phyloP scores from a whole-genome alignment of 2,329 filamentous ascomycete genomes.

The Colletotrichum higginsianum region DNA sequence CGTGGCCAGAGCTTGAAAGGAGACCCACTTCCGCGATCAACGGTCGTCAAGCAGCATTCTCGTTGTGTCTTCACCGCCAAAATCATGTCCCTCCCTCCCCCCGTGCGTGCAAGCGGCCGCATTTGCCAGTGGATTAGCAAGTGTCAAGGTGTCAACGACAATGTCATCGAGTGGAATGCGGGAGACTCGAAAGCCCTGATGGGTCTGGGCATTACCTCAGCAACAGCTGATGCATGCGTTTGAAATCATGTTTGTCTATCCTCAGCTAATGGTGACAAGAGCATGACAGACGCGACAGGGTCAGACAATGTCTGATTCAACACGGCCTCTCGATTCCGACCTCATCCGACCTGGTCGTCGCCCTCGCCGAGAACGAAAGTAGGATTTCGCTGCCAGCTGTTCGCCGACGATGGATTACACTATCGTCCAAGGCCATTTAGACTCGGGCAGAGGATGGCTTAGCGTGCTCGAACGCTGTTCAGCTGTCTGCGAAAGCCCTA shows the following conservation, averaged over 20 bases:
- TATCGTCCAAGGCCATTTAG: constrained; percentile 20
- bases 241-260: constrained; percentile 30
- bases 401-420: constrained; percentile 27
- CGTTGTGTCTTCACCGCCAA: constrained; percentile 39
- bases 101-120: constrained; percentile 9
- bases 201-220: constrained; percentile 38
- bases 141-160: neutral
- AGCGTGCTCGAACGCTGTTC: constrained; percentile 4
- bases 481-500: too few relatives aligned
- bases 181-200: neutral
- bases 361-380: constrained; percentile 21
- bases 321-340: constrained; percentile 16
- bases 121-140: neutral
- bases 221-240: constrained; percentile 37
- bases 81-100: neutral
- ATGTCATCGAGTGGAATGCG: neutral
- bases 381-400: constrained; percentile 6
- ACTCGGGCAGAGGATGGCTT: constrained; percentile 25
- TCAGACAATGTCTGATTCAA: constrained; percentile 35
- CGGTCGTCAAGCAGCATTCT: constrained; percentile 34
- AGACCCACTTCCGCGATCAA: constrained; percentile 31
- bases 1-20: neutral
- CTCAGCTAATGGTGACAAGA: constrained; percentile 11
- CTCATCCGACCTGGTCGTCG: constrained; percentile 31
- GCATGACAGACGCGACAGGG: constrained; percentile 20